A percentile compares a stretch with the other conserved stretches of the same genome.
phyloP scores from a whole-genome alignment of 2,329 filamentous ascomycete genomes.

The Penicillium crustosum region DNA sequence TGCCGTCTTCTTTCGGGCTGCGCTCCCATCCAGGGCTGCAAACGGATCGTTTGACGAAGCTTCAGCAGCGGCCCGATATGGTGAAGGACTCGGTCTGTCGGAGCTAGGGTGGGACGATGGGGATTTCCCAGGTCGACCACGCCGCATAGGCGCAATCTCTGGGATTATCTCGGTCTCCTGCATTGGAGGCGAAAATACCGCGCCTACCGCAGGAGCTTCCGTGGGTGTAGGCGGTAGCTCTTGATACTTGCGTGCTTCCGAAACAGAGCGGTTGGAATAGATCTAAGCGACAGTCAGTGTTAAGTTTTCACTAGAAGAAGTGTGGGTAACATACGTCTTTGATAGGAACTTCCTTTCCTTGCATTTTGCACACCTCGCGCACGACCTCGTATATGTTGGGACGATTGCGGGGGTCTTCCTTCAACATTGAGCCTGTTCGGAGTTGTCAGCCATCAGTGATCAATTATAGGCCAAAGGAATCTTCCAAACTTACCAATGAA shows the following conservation, averaged over 20 bases:
- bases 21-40: conserved; percentile 75
- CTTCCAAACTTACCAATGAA: conserved; percentile 68
- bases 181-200: conserved; percentile 74
- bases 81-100: conserved; percentile 64
- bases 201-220: conserved; percentile 67
- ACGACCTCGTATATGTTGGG: conserved; percentile 96
- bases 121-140: conserved; percentile 68
- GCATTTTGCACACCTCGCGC: conserved; percentile 82
- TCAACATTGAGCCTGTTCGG: conserved; percentile 76
- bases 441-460: conserved; percentile 22
- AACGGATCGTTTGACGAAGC: conserved; percentile 75
- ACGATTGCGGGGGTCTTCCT: conserved; percentile 73
- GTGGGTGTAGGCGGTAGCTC: conserved; percentile 58
- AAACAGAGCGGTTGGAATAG: conserved; percentile 64
- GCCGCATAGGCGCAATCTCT: conserved; percentile 89
- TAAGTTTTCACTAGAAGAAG: not conserved
- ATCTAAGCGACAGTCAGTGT: conserved; percentile 54
- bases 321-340: conserved; percentile 67
- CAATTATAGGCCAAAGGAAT: not conserved
- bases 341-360: conserved; percentile 80
- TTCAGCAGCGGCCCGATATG: conserved; percentile 56
- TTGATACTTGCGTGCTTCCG: conserved; percentile 63
- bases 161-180: conserved; percentile 73
- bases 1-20: conserved; percentile 50
- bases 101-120: conserved; percentile 46